A percentile compares a stretch with the other conserved stretches of the same genome.
Evolutionary conservation across 2,329 filamentous ascomycete genomes (phyloP).

Genomic region (Epichloe typhina): DNA sequence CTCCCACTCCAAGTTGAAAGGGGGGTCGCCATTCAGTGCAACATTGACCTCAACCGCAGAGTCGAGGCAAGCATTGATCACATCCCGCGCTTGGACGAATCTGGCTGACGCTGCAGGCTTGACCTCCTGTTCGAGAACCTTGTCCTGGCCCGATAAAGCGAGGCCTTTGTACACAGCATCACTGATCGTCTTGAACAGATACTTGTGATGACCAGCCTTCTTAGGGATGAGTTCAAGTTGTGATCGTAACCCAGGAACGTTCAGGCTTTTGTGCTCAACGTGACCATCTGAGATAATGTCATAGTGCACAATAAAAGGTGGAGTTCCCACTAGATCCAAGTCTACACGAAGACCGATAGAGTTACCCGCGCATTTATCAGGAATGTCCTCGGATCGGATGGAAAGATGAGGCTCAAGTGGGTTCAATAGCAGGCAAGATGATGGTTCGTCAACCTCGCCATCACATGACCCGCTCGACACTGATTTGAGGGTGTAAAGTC

Average conservation of each 20-base stretch:
- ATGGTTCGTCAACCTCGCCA: slow-evolving; percentile 84
- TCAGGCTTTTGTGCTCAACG: slow-evolving; percentile 39
- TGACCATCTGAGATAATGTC: slow-evolving; percentile 52
- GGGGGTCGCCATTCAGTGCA: slow-evolving; percentile 64
- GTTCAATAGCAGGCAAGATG: slow-evolving; percentile 85
- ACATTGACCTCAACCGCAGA: slow-evolving; percentile 66
- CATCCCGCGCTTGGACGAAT: slow-evolving; percentile 40
- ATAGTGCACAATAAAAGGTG: slow-evolving; percentile 78
- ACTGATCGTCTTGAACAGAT: slow-evolving; percentile 67
- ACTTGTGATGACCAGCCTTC: slow-evolving; percentile 74
- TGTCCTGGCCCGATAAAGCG: slow-evolving; percentile 45
- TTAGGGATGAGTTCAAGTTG: slow-evolving; percentile 75
- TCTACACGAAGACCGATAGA: slow-evolving; percentile 83
- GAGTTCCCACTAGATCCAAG: slow-evolving; percentile 80
- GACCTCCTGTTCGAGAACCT: slow-evolving; percentile 72
- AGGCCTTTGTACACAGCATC: slow-evolving; percentile 69
- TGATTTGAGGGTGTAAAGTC: slow-evolving; percentile 74
- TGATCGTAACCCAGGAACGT: slow-evolving; percentile 58
- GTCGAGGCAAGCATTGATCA: slow-evolving; percentile 66
- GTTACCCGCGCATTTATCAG: slow-evolving; percentile 89
- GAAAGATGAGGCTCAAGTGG: slow-evolving; percentile 73
- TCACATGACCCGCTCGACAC: slow-evolving; percentile 70
- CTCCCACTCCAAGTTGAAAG: slow-evolving; percentile 87
- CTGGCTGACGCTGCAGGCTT: slow-evolving; percentile 82
- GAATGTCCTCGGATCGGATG: slow-evolving; percentile 66